Percentiles rank a stretch among this genome's conserved stretches.
phyloP scores from a whole-genome alignment of 2,329 filamentous ascomycete genomes.

The Trichoderma koningiopsis region DNA sequence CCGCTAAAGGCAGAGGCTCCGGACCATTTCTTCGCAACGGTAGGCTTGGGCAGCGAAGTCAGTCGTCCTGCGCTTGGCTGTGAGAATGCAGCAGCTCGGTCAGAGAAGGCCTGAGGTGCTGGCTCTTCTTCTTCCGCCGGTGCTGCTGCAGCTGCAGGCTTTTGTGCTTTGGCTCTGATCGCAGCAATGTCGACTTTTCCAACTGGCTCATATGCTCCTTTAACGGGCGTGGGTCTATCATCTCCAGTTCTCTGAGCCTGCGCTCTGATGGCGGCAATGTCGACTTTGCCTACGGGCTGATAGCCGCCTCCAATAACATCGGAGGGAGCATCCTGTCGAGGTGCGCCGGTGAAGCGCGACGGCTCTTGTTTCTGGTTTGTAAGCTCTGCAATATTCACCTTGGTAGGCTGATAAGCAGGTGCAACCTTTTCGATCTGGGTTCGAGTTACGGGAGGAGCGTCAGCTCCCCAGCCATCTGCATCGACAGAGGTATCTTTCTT shows the following conservation, averaged over 20 bases:
- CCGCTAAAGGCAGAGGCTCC: conserved; percentile 73
- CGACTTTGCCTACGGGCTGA: conserved; percentile 94
- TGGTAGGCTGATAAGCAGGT: conserved; percentile 91
- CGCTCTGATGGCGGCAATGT: conserved; percentile 85
- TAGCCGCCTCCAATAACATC: conserved; percentile 85
- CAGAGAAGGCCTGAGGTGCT: conserved; percentile 64
- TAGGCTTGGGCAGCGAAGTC: conserved; percentile 88
- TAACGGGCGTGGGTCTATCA: conserved; percentile 80
- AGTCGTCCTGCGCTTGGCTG: conserved; percentile 70
- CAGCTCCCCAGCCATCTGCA: conserved; percentile 89
- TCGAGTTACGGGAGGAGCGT: conserved; percentile 88
- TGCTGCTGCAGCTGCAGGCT: conserved; percentile 48
- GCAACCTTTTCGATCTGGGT: conserved; percentile 89
- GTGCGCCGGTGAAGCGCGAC: conserved; percentile 58
- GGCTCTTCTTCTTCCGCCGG: conserved; percentile 30
- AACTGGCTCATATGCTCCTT: conserved; percentile 90
- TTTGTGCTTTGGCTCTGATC: conserved; percentile 82
- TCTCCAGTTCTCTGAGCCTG: conserved; percentile 71
- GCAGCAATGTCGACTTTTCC: conserved; percentile 97
- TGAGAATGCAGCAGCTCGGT: conserved; percentile 74
- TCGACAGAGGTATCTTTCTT: conserved; percentile 64
- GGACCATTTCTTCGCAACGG: conserved; percentile 87
- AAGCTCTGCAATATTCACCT: conserved; percentile 88
- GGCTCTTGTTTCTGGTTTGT: conserved; percentile 71
- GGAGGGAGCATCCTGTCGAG: conserved; percentile 46